Conservation (phyloP, 179 eudicot genomes). For the Spinacia oleracea region DNA sequence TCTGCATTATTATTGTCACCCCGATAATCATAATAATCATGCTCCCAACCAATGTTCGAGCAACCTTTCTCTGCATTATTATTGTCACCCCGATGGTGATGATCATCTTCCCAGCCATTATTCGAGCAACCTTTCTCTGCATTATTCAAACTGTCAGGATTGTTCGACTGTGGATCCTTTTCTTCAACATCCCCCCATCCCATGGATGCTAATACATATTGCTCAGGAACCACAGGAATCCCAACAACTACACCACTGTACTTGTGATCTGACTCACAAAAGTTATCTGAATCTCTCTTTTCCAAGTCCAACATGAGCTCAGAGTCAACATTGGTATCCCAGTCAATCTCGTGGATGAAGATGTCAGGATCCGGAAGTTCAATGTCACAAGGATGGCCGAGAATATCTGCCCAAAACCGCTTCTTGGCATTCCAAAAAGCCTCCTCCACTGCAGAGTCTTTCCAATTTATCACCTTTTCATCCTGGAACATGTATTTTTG, state of each 20-base stretch:
- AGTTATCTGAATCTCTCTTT: conserved; percentile 32
- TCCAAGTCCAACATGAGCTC: conserved; percentile 60
- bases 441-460: conserved; percentile 49
- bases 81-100: conserved; percentile 13
- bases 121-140: background rate
- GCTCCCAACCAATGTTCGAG: conserved; percentile 7
- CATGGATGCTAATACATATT: conserved; percentile 23
- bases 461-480: conserved; percentile 40
- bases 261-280: conserved; percentile 32
- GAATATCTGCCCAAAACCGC: conserved; percentile 39
- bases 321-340: conserved; percentile 61
- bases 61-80: background rate
- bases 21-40: conserved; percentile 13
- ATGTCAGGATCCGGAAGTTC: conserved; percentile 64
- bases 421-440: conserved; percentile 46
- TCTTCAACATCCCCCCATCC: conserved; percentile 41
- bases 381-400: conserved; percentile 39
- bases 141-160: background rate
- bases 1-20: conserved; percentile 4
- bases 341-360: conserved; percentile 63
- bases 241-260: conserved; percentile 26
- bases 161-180: conserved; percentile 15
- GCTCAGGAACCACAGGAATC: conserved; percentile 27
- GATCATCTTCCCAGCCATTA: conserved; percentile 8
- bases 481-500: conserved; percentile 36